phyloP scores from a whole-genome alignment of 169 alveolate species.

The Prorocentrum cordatum region DNA sequence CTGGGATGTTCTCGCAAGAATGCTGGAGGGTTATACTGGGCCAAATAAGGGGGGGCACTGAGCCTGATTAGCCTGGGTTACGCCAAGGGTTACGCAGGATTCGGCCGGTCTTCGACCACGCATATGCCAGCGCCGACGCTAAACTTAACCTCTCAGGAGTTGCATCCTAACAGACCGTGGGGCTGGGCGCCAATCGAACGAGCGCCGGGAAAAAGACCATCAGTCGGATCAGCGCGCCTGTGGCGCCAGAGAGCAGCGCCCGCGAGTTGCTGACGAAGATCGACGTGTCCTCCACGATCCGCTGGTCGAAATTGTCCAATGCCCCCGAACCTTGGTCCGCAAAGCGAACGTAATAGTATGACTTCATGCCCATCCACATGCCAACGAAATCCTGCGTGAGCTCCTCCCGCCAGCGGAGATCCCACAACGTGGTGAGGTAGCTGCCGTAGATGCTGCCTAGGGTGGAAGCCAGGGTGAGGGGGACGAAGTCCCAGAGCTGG shows the following conservation, averaged over 20 bases:
- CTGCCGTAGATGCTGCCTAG: background rate
- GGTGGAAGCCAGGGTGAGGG: background rate
- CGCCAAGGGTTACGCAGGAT: no score
- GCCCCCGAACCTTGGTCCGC: background rate
- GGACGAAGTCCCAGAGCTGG: background rate
- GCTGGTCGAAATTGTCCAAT: background rate
- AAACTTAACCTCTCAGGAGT: no score
- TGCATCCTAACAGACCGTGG: no score
- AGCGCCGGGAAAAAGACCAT: background rate
- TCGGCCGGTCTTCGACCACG: no score
- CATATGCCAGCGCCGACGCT: no score
- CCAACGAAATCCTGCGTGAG: background rate
- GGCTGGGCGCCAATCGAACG: background rate
- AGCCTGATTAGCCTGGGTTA: no score
- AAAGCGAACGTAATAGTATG: background rate
- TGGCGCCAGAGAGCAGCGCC: background rate
- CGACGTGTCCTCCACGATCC: background rate
- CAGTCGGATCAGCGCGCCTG: background rate
- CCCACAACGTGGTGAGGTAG: background rate
- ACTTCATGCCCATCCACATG: background rate
- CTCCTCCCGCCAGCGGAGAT: background rate
- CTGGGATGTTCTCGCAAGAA: background rate
- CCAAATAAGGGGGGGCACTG: no score
- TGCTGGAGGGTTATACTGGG: background rate
- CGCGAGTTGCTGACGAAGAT: background rate